A percentile compares a stretch with the other conserved stretches of the same genome.
These are phyloP conservation scores for Mesotaenium endlicherianum DNA, from an alignment of 139 green algal species.

Conservation along the genomic window DNA sequence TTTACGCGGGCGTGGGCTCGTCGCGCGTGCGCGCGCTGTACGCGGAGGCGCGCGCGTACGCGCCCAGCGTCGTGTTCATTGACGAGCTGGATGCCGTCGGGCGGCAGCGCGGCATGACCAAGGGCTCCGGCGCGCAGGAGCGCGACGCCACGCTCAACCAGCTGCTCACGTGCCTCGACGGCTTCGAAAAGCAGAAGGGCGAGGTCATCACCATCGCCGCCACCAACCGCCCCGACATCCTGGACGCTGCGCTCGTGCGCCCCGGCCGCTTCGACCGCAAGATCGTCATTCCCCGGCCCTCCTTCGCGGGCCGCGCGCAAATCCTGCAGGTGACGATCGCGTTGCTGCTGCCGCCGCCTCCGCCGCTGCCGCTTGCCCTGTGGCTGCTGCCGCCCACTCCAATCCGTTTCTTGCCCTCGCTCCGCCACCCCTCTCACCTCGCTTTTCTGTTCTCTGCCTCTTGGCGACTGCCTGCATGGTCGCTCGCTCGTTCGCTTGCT, in stretches of 20 bases:
- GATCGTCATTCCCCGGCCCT: slow-evolving; percentile 89
- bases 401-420: no score
- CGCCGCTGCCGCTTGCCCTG: no score
- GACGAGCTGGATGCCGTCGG: slow-evolving; percentile 95
- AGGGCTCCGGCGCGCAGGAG: slow-evolving; percentile 68
- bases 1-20: slow-evolving; percentile 92
- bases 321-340: slow-evolving; percentile 52
- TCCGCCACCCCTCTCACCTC: no score
- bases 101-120: neutral
- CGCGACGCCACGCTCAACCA: slow-evolving; percentile 96
- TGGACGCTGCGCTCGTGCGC: slow-evolving; percentile 81
- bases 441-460: no score
- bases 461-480: no score
- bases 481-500: no score
- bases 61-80: slow-evolving; percentile 91
- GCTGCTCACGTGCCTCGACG: slow-evolving; percentile 97
- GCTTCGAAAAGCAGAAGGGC: slow-evolving; percentile 80
- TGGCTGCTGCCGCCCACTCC: no score
- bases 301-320: slow-evolving; percentile 87
- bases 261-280: slow-evolving; percentile 90
- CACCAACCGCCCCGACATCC: slow-evolving; percentile 78
- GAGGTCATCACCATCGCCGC: slow-evolving; percentile 95
- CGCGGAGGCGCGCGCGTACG: no score
- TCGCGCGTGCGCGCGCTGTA: slow-evolving; percentile 91
- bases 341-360: no score